Evolutionary conservation across 495 filamentous ascomycete species (phyloP).

Genomic region (Hyaloscypha finlandica): DNA sequence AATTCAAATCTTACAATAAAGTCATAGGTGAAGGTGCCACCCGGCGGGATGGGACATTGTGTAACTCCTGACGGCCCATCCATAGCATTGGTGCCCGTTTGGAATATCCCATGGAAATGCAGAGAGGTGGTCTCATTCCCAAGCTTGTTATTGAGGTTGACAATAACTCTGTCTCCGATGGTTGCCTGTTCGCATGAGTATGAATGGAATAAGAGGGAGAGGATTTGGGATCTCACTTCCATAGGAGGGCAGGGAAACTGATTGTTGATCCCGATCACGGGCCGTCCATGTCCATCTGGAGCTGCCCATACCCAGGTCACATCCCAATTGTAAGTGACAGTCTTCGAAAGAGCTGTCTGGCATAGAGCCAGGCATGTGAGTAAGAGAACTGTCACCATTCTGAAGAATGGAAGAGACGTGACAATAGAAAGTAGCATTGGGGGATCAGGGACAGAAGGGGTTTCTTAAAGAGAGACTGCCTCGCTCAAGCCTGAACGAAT

Average conservation of each 20-base stretch:
- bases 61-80: slow-evolving; percentile 70
- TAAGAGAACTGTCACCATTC: neutral
- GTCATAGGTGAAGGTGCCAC: slow-evolving; percentile 42
- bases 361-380: neutral
- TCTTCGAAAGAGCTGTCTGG: slow-evolving; percentile 46
- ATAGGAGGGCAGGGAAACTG: slow-evolving; percentile 73
- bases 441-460: neutral
- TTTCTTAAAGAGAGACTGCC: neutral
- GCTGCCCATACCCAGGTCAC: slow-evolving; percentile 70
- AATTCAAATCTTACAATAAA: slow-evolving; percentile 47
- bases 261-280: slow-evolving; percentile 78
- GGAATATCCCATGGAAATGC: slow-evolving; percentile 82
- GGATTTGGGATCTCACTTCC: slow-evolving; percentile 44
- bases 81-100: slow-evolving; percentile 69
- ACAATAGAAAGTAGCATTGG: too few species aligned
- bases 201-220: neutral
- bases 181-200: slow-evolving; percentile 26
- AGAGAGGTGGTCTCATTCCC: slow-evolving; percentile 71
- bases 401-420: neutral
- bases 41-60: slow-evolving; percentile 63
- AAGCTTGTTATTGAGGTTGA: slow-evolving; percentile 73
- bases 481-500: neutral
- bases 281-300: slow-evolving; percentile 69
- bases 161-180: slow-evolving; percentile 70
- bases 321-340: slow-evolving; percentile 64